Percentiles rank a stretch among this genome's conserved stretches.
Evolutionary conservation across 2,329 filamentous ascomycete species (phyloP).

Genomic region (Podosphaera aphanis): DNA sequence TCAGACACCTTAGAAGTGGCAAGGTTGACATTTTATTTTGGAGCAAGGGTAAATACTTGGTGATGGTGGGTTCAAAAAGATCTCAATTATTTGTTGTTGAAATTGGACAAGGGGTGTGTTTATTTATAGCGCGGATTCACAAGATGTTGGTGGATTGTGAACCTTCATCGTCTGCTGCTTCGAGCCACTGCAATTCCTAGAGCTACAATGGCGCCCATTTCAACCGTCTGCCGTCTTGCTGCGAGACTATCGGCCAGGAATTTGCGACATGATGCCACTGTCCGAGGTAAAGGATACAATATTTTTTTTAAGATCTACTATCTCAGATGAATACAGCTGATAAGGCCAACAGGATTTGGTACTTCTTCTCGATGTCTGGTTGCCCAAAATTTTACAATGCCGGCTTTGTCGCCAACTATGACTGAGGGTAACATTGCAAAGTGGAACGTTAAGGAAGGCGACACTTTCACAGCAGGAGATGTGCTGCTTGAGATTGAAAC

Average conservation of each 20-base stretch:
- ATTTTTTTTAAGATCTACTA: constrained; percentile 3
- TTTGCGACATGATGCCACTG: constrained; percentile 27
- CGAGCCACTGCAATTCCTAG: constrained; percentile 5
- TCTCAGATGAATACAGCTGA: constrained; percentile 4
- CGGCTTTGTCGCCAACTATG: constrained; percentile 78
- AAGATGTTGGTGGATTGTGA: too few relatives aligned
- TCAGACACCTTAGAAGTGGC: neutral
- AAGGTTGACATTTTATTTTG: neutral
- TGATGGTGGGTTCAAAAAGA: too few relatives aligned
- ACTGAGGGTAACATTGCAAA: constrained; percentile 72
- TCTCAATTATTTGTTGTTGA: too few relatives aligned
- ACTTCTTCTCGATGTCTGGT: constrained; percentile 39
- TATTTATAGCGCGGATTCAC: too few relatives aligned
- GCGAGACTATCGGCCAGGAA: constrained; percentile 32
- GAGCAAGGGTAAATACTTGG: too few relatives aligned
- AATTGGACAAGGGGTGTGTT: too few relatives aligned
- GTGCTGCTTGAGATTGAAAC: constrained; percentile 83
- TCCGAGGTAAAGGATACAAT: constrained; percentile 29
- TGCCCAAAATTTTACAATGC: constrained; percentile 78
- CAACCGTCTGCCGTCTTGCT: constrained; percentile 38
- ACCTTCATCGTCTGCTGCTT: too few relatives aligned
- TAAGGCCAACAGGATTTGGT: constrained; percentile 30
- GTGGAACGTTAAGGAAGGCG: constrained; percentile 76
- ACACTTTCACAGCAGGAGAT: constrained; percentile 60
- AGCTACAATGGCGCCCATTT: constrained; percentile 40